Evolutionary conservation across 768 basidiomycete genomes (phyloP), one percentile per base, ranked within the genome.

Genomic region (Leccinum subgranulosum): DNA sequence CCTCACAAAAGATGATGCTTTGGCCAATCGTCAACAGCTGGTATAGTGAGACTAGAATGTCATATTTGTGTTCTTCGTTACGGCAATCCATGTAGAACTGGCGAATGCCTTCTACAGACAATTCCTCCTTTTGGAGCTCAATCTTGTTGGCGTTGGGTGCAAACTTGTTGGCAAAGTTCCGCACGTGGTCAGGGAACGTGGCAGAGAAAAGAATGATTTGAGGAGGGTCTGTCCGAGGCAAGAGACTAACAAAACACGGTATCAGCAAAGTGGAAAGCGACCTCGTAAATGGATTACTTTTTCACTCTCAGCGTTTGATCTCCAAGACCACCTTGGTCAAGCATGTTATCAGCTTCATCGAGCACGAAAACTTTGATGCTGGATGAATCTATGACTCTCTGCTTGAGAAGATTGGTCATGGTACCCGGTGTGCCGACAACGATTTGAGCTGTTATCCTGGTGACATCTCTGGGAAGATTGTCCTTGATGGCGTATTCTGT

Each of bases 331-430:
- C 94, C 92, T 67, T 93, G 86, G 69, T 95, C 94, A 64, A 99
- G 78, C 96, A 98, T 98, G 74, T 98, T 97, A 74, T 99, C 97
- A 39, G 97, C 97, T 75, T 99, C 97, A 68, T 99, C 97, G 8
- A 98, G 79, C 4, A 98, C 96, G 56, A 98, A 93, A 3, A 96
- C 91, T 68, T 92, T 92, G 71, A 99, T 82, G 29, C 86, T 79
- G 49, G 80, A 82, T 15, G 87, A 77, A 67, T 98, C 92, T 57
- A 98, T 81, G 46, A 93, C 87, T 62, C 76, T 87, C 66, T 82
- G 80, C 64, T 85, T 77, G 66, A 98, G 84, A 67, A 97, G 81
- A 73, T 96, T 93, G 41, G 84, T 80, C 84, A 97, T 88, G 21
- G 96, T 98, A 15, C 97, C 97, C 0, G 97, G 95, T 1, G 95